Evolutionary conservation across 768 basidiomycete species (phyloP).

Genomic region (Boletus tylopilopsis): DNA sequence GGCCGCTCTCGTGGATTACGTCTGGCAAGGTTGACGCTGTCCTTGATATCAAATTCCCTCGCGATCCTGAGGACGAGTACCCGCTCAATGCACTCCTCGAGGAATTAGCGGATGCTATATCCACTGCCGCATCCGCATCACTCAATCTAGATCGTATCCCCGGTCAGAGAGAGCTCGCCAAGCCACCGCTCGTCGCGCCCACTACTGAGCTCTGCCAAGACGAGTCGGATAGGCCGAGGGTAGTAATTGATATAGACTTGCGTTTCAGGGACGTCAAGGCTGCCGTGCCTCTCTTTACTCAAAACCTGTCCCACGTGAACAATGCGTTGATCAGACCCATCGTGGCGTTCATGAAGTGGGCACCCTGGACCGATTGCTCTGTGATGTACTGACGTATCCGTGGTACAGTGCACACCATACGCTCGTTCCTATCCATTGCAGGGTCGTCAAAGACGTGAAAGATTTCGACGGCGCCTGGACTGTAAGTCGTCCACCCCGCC

Average conservation of each 20-base stretch:
- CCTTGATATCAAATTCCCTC: slow-evolving; percentile 95
- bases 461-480: slow-evolving; percentile 99
- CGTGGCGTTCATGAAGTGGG: slow-evolving; percentile 97
- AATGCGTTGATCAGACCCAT: slow-evolving; percentile 92
- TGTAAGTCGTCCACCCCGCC: slow-evolving; percentile 44
- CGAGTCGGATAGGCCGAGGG: slow-evolving; percentile 39
- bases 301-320: slow-evolving; percentile 86
- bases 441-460: slow-evolving; percentile 73
- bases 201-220: slow-evolving; percentile 34
- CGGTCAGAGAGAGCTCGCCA: slow-evolving; percentile 81
- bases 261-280: slow-evolving; percentile 95
- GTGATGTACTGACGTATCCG: background rate
- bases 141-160: slow-evolving; percentile 63
- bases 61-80: slow-evolving; percentile 64
- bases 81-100: slow-evolving; percentile 78
- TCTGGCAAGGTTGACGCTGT: slow-evolving; percentile 97
- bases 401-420: slow-evolving; percentile 81
- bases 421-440: slow-evolving; percentile 89
- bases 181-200: slow-evolving; percentile 80
- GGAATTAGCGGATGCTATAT: slow-evolving; percentile 88
- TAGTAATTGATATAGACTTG: slow-evolving; percentile 89
- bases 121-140: slow-evolving; percentile 54
- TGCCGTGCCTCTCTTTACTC: slow-evolving; percentile 86
- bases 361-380: slow-evolving; percentile 6
- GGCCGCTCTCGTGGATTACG: slow-evolving; percentile 94